Base-by-base conservation (phyloP, 1,139 yeast species). In the Debaryomyces fabryi region DNA sequence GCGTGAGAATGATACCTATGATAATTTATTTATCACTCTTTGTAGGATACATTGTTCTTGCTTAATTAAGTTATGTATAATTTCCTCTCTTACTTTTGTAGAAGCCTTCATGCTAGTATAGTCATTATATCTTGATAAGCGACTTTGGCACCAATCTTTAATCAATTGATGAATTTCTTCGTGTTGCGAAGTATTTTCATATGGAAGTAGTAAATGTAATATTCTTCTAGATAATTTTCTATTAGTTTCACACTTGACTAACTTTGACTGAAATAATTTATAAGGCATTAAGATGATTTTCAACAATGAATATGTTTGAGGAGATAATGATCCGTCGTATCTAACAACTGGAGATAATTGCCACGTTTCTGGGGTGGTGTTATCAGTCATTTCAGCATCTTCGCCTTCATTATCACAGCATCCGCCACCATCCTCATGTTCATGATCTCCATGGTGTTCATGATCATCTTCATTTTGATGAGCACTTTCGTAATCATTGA, bases 361-460 rank as follows among this genome's bases (percentile, higher is more conserved):
- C 74, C 74, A 71, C 1, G 65, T 51, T 32, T 65, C 68, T 0
- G 69, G 68, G 10, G 49, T 44, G n/a, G 49, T 42, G 12, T 58
- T 21, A 16, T 46, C 45, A 7, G 32, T 8, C 16, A 20, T 61
- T n/a, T 52, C 57, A 6, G 51, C 57, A 13, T 52, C 57, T 8
- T 51, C 57, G 2, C 50, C 55, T 7, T 54, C 59, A 0, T 55
- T 62, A 4, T 50, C 54, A 9, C 52, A 59, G 5, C 54, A 57
- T 35, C 53, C 58, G 6, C 47, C 56, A 33, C 53, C 58, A 5
- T 49, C 52, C 13, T 52, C 52, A 6, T 54, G 52, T 8, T 50
- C 52, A 6, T 44, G 18, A 37, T 47, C 16, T 21, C 6, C 24
- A 24, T 38, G 7, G 36, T 49, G 42, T 10, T 63, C 68, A 29